These are phyloP conservation scores for Phaeotremella skinneri DNA, from an alignment of 768 basidiomycete genomes.

Conservation along the genomic window DNA sequence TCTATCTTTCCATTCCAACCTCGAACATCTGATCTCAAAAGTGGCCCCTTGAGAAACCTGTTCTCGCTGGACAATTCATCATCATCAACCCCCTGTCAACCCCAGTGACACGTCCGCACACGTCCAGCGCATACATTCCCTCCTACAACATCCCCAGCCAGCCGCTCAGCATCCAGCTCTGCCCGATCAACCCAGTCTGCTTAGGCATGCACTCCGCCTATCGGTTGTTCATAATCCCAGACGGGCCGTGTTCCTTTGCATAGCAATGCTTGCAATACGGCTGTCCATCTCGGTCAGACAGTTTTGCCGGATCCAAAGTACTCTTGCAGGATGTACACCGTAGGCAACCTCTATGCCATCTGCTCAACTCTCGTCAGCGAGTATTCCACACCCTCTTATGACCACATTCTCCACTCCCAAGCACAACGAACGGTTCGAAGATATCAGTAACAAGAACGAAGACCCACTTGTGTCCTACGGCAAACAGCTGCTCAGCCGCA, in stretches of 20 bases:
- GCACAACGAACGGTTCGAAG: neutral
- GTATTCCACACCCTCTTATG: too few relatives aligned
- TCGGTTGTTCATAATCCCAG: constrained; percentile 40
- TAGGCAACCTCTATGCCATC: constrained; percentile 43
- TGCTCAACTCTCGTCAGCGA: too few relatives aligned
- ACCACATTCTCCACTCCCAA: too few relatives aligned
- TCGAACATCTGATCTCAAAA: too few relatives aligned
- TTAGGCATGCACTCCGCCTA: constrained; percentile 4
- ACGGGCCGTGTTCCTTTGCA: constrained; percentile 43
- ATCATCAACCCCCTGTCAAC: too few relatives aligned
- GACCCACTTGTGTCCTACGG: constrained; percentile 22
- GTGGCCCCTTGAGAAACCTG: too few relatives aligned
- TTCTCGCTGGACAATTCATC: too few relatives aligned
- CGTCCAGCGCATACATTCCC: too few relatives aligned
- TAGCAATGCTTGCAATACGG: constrained; percentile 47
- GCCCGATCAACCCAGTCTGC: neutral
- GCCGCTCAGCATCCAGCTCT: neutral
- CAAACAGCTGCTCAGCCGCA: constrained; percentile 41
- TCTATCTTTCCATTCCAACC: too few relatives aligned
- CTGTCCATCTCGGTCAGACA: constrained; percentile 42
- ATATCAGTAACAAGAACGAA: neutral
- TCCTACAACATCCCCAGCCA: neutral
- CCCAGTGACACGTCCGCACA: too few relatives aligned
- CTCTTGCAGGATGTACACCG: constrained; percentile 35
- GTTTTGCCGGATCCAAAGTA: constrained; percentile 43